A percentile compares a stretch with the other conserved stretches of the same genome.
Evolutionary conservation across 2,329 filamentous ascomycete species (phyloP).

Genomic region (Epicoccum sorghinum): DNA sequence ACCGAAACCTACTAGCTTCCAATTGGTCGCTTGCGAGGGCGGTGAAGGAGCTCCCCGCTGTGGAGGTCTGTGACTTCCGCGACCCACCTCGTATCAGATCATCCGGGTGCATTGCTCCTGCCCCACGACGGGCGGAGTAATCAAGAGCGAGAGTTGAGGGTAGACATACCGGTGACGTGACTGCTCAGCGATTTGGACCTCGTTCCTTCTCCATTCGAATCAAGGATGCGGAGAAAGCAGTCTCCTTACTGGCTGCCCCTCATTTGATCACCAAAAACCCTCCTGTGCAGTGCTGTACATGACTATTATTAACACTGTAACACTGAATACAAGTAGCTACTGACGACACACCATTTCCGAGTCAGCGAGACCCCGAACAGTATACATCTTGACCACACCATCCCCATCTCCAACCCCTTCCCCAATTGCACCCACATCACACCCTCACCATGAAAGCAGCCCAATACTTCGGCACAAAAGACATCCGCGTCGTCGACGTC

Average conservation of each 20-base stretch:
- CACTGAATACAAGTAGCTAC: not conserved
- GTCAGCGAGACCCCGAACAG: not conserved
- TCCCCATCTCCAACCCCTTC: no score
- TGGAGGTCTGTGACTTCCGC: constrained; percentile 1
- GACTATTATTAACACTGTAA: not conserved
- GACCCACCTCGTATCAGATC: not conserved
- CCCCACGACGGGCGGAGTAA: no score
- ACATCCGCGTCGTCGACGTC: constrained; percentile 36
- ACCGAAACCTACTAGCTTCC: not conserved
- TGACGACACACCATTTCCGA: not conserved
- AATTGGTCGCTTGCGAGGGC: constrained; percentile 10
- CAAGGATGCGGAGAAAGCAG: not conserved
- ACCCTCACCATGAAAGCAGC: constrained; percentile 39
- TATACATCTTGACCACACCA: no score
- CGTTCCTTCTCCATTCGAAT: no score
- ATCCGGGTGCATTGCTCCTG: no score
- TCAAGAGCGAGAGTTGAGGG: no score
- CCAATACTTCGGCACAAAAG: constrained; percentile 32
- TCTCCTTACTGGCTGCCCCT: constrained; percentile 1
- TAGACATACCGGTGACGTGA: no score
- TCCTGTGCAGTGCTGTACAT: not conserved
- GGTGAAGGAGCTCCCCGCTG: constrained; percentile 16
- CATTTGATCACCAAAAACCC: not conserved
- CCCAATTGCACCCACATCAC: no score
- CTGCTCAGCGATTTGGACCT: no score